Evolutionary conservation across 495 filamentous ascomycete species (phyloP).

Genomic region (Talaromyces borbonicus): DNA sequence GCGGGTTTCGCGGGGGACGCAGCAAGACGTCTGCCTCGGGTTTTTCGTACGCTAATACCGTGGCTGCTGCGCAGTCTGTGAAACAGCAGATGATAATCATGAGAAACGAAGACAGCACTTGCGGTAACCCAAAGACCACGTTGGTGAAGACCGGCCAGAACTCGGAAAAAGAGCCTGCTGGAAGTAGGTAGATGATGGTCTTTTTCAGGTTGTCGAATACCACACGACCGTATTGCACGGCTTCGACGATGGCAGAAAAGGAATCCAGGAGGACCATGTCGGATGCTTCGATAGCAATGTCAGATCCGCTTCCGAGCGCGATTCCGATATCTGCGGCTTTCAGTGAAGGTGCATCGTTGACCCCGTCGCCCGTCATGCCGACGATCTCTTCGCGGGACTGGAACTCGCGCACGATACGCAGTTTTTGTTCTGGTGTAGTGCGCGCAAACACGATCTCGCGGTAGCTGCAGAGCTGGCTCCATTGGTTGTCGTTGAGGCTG

Average conservation of each 20-base stretch:
- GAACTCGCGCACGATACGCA: constrained; percentile 62
- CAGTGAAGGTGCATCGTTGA: constrained; percentile 60
- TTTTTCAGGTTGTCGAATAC: constrained; percentile 52
- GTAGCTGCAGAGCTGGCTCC: constrained; percentile 47
- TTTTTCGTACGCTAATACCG: constrained; percentile 56
- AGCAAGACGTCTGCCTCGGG: constrained; percentile 61
- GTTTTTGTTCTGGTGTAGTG: constrained; percentile 65
- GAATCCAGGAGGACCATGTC: constrained; percentile 73
- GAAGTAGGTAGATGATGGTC: constrained; percentile 48
- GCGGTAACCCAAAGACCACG: constrained; percentile 60
- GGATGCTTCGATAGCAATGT: constrained; percentile 69
- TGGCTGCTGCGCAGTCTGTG: constrained; percentile 50
- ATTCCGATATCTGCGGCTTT: constrained; percentile 58
- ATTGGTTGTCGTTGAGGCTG: constrained; percentile 47
- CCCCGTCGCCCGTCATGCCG: constrained; percentile 66
- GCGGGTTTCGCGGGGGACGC: constrained; percentile 51
- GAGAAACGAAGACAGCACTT: constrained; percentile 56
- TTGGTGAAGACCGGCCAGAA: constrained; percentile 69
- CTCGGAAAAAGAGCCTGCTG: constrained; percentile 61
- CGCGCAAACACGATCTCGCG: constrained; percentile 60
- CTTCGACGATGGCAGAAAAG: constrained; percentile 59
- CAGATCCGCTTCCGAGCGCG: constrained; percentile 50
- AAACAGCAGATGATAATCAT: constrained; percentile 69
- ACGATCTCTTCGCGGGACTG: constrained; percentile 52
- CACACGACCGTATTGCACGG: constrained; percentile 48